Conservation (phyloP, 495 filamentous ascomycete genomes). For the Aspergillus heteromorphus region DNA sequence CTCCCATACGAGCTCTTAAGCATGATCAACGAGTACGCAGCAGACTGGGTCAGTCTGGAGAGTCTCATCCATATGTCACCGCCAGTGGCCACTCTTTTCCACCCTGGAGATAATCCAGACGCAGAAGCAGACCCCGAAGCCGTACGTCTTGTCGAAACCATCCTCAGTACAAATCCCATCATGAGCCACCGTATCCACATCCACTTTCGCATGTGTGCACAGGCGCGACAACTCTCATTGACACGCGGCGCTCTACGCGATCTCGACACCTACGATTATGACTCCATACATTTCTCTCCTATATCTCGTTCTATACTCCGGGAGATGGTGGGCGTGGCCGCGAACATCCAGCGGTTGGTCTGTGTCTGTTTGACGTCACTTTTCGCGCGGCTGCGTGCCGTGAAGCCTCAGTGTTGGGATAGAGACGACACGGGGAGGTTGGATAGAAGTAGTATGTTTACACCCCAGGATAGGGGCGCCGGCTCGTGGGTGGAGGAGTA, state of each 20-base stretch:
- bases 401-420: background rate
- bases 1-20: too few species aligned
- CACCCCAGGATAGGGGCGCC: background rate
- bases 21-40: too few species aligned
- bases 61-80: too few species aligned
- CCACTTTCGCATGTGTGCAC: background rate
- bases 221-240: background rate
- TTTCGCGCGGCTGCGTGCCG: background rate
- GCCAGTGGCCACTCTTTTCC: too few species aligned
- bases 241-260: background rate
- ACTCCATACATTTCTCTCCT: background rate
- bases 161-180: background rate
- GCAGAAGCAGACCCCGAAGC: background rate
- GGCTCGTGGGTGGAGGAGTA: slow-evolving; percentile 4
- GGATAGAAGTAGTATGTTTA: too few species aligned
- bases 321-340: background rate
- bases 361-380: background rate
- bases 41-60: too few species aligned
- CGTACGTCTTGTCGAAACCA: background rate
- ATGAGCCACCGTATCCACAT: background rate
- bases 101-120: background rate
- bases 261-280: background rate
- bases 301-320: background rate
- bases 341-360: background rate
- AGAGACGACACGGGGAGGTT: background rate